Conservation (phyloP, 2,329 filamentous ascomycete species). For the Parasarocladium wereldwijsianum region DNA sequence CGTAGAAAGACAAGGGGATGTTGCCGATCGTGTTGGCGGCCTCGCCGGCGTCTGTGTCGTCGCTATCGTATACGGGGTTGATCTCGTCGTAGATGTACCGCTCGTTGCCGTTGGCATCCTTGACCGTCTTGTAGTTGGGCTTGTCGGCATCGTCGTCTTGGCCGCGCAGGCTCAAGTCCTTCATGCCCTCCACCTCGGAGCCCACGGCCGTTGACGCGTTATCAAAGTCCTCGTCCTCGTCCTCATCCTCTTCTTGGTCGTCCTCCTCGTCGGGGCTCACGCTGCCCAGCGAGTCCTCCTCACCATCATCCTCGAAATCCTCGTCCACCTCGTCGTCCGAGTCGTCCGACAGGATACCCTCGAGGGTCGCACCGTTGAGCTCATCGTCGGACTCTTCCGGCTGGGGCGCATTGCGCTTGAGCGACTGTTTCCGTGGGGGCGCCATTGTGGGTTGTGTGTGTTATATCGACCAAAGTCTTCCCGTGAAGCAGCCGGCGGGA, state of each 20-base stretch:
- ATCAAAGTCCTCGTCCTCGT: slow-evolving; percentile 10
- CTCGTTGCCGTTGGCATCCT: slow-evolving; percentile 78
- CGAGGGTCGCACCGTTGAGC: slow-evolving; percentile 33
- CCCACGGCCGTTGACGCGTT: slow-evolving; percentile 17
- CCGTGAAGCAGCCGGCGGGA: too few relatives aligned
- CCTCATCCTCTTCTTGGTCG: slow-evolving; percentile 12
- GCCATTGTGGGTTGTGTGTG: slow-evolving; percentile 9
- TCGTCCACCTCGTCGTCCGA: slow-evolving; percentile 36
- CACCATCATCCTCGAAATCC: slow-evolving; percentile 6
- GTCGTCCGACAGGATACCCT: slow-evolving; percentile 40
- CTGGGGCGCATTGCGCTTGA: slow-evolving; percentile 51
- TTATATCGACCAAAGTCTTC: too few relatives aligned
- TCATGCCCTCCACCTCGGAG: slow-evolving; percentile 11
- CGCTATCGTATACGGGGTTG: slow-evolving; percentile 87
- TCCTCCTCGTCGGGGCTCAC: slow-evolving; percentile 27
- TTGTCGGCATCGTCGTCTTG: slow-evolving; percentile 25
- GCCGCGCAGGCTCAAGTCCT: slow-evolving; percentile 16
- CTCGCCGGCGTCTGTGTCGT: slow-evolving; percentile 73
- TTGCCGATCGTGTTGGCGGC: slow-evolving; percentile 85
- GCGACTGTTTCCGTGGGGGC: slow-evolving; percentile 15
- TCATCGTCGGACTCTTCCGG: slow-evolving; percentile 49
- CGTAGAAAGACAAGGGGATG: slow-evolving; percentile 90
- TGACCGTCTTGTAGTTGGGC: slow-evolving; percentile 40
- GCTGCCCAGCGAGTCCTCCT: too few relatives aligned
- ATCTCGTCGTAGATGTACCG: slow-evolving; percentile 91